These are phyloP conservation scores for Sphagnum tenellum DNA, from an alignment of 225 moss, liverwort and hornwort genomes.

Conservation along the genomic window DNA sequence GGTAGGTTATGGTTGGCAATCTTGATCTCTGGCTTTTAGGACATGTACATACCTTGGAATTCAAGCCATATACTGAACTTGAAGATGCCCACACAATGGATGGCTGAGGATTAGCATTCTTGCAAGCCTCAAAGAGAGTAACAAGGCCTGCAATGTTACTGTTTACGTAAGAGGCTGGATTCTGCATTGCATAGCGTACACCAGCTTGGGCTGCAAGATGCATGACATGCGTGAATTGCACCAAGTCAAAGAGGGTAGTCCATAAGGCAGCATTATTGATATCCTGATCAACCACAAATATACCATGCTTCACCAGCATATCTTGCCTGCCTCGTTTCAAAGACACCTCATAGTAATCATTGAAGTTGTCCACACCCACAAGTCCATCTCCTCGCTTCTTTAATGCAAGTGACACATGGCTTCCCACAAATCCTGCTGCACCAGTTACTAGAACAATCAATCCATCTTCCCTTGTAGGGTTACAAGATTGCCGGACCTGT, in stretches of 20 bases:
- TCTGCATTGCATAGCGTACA: slow-evolving; percentile 57
- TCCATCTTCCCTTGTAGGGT: slow-evolving; percentile 36
- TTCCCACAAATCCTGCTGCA: slow-evolving; percentile 53
- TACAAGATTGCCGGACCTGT: slow-evolving; percentile 36
- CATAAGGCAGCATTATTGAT: slow-evolving; percentile 46
- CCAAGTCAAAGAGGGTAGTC: slow-evolving; percentile 37
- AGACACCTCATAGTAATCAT: slow-evolving; percentile 56
- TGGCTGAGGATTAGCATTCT: slow-evolving; percentile 52
- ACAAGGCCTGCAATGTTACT: slow-evolving; percentile 56
- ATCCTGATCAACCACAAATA: slow-evolving; percentile 52
- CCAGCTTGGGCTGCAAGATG: slow-evolving; percentile 58
- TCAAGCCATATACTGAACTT: slow-evolving; percentile 56
- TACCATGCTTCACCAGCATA: slow-evolving; percentile 34
- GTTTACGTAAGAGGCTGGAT: slow-evolving; percentile 50
- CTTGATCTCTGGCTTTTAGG: no score
- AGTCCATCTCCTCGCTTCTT: slow-evolving; percentile 56
- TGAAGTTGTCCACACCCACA: slow-evolving; percentile 51
- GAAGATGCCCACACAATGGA: slow-evolving; percentile 59
- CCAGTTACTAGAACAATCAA: slow-evolving; percentile 51
- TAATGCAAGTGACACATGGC: slow-evolving; percentile 47
- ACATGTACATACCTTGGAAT: slow-evolving; percentile 33
- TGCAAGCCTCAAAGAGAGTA: slow-evolving; percentile 54
- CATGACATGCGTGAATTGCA: slow-evolving; percentile 53
- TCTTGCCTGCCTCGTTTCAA: slow-evolving; percentile 52
- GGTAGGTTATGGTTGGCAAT: no score